Base-by-base conservation (phyloP, 345 rosid genomes). In the Melaleuca quinquenervia region DNA sequence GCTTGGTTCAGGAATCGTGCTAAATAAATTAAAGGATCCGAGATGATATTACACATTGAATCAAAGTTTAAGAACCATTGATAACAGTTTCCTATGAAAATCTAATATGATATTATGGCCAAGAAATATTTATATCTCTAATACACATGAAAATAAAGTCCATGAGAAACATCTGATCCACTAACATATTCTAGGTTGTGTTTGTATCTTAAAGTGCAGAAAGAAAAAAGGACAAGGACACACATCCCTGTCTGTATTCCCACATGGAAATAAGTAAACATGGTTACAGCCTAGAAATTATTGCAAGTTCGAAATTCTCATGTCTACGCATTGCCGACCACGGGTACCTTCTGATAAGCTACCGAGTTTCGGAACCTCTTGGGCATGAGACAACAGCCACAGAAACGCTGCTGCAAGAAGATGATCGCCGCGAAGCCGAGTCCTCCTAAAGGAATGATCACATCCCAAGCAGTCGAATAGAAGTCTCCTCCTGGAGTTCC, bases 361-460 rank as follows among this genome's bases (percentile, higher is more conserved):
- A 85, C 55, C 8, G 60, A 49, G 5, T 11, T 87, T 52, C 87
- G 82, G 58, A 85, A 92, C 50, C 90, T 90, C 87, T 50, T 58
- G 16, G 92, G 90, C 87, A 92, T 29, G 18, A 94, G n/a, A 49
- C 89, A 91, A 8, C 89, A 88, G n/a, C 94, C 93, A 15, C 94
- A 94, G 76, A 86, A 88, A 22, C 80, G 87, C 87, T 92, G 94
- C 84, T 92, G 94, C 74, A 90, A 82, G 91, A 85, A 89, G 49
- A 92, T 13, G 27, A 88, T 41, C 21, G 55, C 89, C 29, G 92
- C 96, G 41, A 91, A 91, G 18, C 88, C 26, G 41, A 94, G n/a
- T 12, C 89, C 84, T 9, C 84, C 86, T 3, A 87, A 15, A 24
- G 89, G 92, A 64, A 92, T 91, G 3, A 88, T 82, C 53, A 91